Conservation (phyloP, 441 rosid species). For the Populus hybrid region DNA sequence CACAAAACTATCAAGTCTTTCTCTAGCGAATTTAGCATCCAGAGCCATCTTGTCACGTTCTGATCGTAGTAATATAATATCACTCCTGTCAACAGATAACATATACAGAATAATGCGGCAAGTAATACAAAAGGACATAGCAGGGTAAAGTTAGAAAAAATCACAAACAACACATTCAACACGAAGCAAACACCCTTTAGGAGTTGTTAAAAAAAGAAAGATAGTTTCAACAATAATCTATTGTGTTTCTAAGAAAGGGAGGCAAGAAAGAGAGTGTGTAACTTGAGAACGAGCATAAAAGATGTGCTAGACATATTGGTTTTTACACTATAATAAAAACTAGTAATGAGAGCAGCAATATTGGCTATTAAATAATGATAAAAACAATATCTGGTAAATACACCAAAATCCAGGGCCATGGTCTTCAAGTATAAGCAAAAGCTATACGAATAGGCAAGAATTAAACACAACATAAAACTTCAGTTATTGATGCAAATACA, state of each 20-base stretch:
- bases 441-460: neutral
- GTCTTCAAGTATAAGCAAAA: neutral
- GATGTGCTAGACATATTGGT: neutral
- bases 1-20: conserved; percentile 66
- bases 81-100: conserved; percentile 47
- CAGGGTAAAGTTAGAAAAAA: neutral
- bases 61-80: conserved; percentile 54
- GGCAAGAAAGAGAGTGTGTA: neutral
- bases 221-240: neutral
- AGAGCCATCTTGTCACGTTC: conserved; percentile 81
- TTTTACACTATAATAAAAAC: neutral
- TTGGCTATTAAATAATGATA: neutral
- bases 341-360: neutral
- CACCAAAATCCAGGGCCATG: neutral
- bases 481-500: neutral
- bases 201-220: neutral
- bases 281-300: neutral
- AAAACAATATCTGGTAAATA: neutral
- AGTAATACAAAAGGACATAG: neutral
- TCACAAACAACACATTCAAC: neutral
- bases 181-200: neutral
- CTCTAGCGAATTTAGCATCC: conserved; percentile 73
- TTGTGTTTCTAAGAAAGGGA: neutral
- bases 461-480: neutral
- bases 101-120: neutral